phyloP scores from a whole-genome alignment of 768 basidiomycete genomes.

The Leccinum subtestaceum region DNA sequence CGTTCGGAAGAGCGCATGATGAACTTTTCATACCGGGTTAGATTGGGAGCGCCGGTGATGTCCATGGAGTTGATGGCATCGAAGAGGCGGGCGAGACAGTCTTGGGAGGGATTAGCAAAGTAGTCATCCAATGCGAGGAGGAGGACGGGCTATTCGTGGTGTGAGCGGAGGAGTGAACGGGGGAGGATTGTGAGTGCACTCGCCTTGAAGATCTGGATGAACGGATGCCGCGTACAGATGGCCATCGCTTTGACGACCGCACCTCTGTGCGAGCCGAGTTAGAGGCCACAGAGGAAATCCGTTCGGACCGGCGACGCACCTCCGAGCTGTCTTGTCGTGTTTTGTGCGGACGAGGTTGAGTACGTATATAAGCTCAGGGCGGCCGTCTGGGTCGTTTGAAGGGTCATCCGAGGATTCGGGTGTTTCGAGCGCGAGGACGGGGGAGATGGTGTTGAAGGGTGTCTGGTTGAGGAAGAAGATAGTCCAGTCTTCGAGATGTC shows the following conservation, averaged over 20 bases:
- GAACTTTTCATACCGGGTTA: conserved; percentile 81
- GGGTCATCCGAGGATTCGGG: conserved; percentile 33
- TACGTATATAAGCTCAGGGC: conserved; percentile 73
- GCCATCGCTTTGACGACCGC: conserved; percentile 94
- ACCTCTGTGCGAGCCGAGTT: conserved; percentile 52
- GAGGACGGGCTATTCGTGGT: conserved; percentile 73
- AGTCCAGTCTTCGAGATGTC: conserved; percentile 95
- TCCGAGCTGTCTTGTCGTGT: conserved; percentile 77
- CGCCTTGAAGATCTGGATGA: conserved; percentile 95
- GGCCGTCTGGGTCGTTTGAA: conserved; percentile 25
- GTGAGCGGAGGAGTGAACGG: conserved; percentile 4
- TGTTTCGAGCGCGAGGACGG: conserved; percentile 72
- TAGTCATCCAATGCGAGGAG: conserved; percentile 95
- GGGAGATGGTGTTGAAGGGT: conserved; percentile 80
- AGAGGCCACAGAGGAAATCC: conserved; percentile 9
- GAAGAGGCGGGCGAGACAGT: conserved; percentile 85
- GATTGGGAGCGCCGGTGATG: conserved; percentile 67
- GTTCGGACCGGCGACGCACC: conserved; percentile 43
- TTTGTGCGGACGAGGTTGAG: conserved; percentile 90
- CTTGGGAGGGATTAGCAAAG: conserved; percentile 83
- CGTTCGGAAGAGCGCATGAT: conserved; percentile 89
- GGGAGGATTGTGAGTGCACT: conserved; percentile 11
- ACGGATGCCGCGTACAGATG: conserved; percentile 71
- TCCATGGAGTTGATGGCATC: conserved; percentile 94
- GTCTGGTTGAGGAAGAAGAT: conserved; percentile 98